Conservation (phyloP, 2,329 filamentous ascomycete species). For the Neofusicoccum ribis region DNA sequence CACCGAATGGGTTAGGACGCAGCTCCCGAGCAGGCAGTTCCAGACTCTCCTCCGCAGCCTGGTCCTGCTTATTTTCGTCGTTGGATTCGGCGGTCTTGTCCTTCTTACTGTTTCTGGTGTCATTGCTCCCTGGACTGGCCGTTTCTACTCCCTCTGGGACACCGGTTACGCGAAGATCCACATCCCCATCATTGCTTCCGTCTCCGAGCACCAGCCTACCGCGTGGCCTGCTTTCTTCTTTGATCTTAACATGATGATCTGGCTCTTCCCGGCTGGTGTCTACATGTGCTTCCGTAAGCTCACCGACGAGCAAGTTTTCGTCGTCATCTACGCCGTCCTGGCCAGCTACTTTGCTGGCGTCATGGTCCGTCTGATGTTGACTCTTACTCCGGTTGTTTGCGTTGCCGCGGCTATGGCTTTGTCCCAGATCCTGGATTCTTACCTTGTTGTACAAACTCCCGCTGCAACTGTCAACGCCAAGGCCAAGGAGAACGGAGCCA, state of each 20-base stretch:
- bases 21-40: conserved; percentile 90
- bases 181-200: conserved; percentile 99
- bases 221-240: conserved; percentile 99
- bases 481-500: conserved; percentile 47
- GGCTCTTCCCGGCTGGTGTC: conserved; percentile 97
- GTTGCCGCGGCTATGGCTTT: conserved; percentile 87
- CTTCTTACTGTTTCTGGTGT: conserved; percentile 81
- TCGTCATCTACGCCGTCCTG: conserved; percentile 95
- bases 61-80: conserved; percentile 70
- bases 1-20: conserved; percentile 85
- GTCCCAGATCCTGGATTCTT: conserved; percentile 86
- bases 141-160: conserved; percentile 99
- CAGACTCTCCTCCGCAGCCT: conserved; percentile 81
- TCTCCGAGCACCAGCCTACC: conserved; percentile 97
- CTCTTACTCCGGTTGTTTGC: conserved; percentile 92
- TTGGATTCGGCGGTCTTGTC: conserved; percentile 76
- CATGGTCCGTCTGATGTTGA: conserved; percentile 99
- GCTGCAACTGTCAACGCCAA: conserved; percentile 48
- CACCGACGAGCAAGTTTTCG: conserved; percentile 94
- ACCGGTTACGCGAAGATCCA: conserved; percentile 99
- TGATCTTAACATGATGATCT: conserved; percentile 96
- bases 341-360: conserved; percentile 98
- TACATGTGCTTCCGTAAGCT: conserved; percentile 97
- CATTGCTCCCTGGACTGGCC: conserved; percentile 95
- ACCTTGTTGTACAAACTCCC: conserved; percentile 63